Conservation (phyloP, 2,329 filamentous ascomycete genomes). For the Aspergillus neotritici region DNA sequence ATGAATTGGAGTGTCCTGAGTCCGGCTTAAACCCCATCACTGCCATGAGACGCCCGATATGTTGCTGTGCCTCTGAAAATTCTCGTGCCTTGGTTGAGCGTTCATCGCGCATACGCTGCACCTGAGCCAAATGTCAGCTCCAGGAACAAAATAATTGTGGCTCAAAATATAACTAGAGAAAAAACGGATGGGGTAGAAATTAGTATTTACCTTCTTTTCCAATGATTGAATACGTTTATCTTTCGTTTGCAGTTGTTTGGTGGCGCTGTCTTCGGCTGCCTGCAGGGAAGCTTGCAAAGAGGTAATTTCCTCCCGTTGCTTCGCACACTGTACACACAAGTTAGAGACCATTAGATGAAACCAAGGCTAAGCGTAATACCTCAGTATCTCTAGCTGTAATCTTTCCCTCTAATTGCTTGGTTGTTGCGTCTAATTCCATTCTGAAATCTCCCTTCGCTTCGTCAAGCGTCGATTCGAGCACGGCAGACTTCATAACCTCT, state of each 20-base stretch:
- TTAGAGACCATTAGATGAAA: neutral
- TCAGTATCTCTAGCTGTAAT: conserved; percentile 16
- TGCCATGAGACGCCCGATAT: conserved; percentile 34
- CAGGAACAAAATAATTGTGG: too few relatives aligned
- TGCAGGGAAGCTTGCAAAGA: conserved; percentile 24
- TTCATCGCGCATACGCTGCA: conserved; percentile 32
- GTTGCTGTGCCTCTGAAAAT: conserved; percentile 36
- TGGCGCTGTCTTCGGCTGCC: conserved; percentile 17
- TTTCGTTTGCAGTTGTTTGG: conserved; percentile 26
- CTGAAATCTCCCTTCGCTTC: conserved; percentile 17
- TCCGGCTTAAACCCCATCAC: conserved; percentile 34
- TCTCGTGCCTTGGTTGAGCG: conserved; percentile 34
- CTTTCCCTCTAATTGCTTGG: conserved; percentile 18
- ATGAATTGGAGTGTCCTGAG: conserved; percentile 9
- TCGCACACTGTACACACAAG: conserved; percentile 13
- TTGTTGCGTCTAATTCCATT: conserved; percentile 16
- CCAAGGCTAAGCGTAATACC: conserved; percentile 12
- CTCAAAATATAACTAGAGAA: too few relatives aligned
- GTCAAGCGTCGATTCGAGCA: conserved; percentile 16
- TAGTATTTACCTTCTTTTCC: conserved; percentile 27
- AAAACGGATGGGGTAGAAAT: neutral
- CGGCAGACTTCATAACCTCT: conserved; percentile 18
- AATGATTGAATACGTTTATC: conserved; percentile 27
- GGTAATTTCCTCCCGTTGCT: conserved; percentile 22
- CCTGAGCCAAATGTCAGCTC: conserved; percentile 11